Conservation (phyloP, 2,329 filamentous ascomycete genomes). For the Talaromyces marneffei region DNA sequence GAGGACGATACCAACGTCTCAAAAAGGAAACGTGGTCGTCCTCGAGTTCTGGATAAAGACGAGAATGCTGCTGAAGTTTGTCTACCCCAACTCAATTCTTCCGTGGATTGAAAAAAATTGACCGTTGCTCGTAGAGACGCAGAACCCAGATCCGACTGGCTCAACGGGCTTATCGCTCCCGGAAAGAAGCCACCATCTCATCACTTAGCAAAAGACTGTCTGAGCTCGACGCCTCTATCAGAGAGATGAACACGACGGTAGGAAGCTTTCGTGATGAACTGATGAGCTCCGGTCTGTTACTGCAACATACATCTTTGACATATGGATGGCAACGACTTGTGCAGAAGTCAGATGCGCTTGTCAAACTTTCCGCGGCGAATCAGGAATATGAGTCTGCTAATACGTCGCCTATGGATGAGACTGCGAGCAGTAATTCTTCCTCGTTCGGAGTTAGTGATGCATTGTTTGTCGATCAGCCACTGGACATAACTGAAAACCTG, state of each 20-base stretch:
- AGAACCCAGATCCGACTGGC: slow-evolving; percentile 81
- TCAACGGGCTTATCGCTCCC: slow-evolving; percentile 74
- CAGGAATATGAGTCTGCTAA: background rate
- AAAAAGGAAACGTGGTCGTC: slow-evolving; percentile 61
- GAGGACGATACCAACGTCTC: background rate
- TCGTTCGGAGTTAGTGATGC: background rate
- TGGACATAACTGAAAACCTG: background rate
- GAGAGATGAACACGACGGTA: slow-evolving; percentile 69
- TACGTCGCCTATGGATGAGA: background rate
- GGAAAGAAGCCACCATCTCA: slow-evolving; percentile 75
- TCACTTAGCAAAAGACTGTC: slow-evolving; percentile 65
- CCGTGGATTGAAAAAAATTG: background rate
- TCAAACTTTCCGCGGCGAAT: slow-evolving; percentile 37
- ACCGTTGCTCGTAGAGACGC: slow-evolving; percentile 52
- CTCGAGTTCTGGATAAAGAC: slow-evolving; percentile 69
- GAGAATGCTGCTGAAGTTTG: slow-evolving; percentile 72
- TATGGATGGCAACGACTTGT: slow-evolving; percentile 53
- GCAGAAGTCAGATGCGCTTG: slow-evolving; percentile 53
- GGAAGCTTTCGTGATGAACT: slow-evolving; percentile 60
- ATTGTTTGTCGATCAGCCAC: background rate
- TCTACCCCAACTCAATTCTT: background rate
- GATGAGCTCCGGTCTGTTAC: slow-evolving; percentile 52
- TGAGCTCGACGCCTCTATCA: slow-evolving; percentile 60
- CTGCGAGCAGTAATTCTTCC: background rate
- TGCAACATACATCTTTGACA: slow-evolving; percentile 52